Conservation (phyloP, 2,329 filamentous ascomycete genomes). For the Thelonectria rubi region DNA sequence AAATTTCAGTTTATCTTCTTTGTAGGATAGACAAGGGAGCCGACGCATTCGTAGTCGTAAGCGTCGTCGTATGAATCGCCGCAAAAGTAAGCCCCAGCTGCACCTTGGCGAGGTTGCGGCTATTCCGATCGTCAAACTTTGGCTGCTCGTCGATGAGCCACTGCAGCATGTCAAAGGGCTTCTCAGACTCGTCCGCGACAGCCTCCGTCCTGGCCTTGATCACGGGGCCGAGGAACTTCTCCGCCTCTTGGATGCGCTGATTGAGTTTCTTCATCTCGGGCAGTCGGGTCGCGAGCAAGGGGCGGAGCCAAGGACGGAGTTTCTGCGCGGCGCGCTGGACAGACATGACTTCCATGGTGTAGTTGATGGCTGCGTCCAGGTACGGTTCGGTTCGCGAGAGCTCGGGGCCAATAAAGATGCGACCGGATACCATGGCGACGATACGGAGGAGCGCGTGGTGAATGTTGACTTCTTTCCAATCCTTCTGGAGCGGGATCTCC, state of each 20-base stretch:
- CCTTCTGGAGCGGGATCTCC: conserved; percentile 48
- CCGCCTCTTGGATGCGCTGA: conserved; percentile 44
- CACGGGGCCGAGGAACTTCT: conserved; percentile 49
- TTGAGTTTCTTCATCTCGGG: conserved; percentile 49
- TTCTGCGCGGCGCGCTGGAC: conserved; percentile 45
- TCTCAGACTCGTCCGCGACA: conserved; percentile 30
- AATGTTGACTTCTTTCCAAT: conserved; percentile 54
- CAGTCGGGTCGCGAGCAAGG: conserved; percentile 43
- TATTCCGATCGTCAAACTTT: conserved; percentile 45
- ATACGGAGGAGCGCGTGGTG: conserved; percentile 54
- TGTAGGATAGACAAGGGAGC: conserved; percentile 10
- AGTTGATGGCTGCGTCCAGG: conserved; percentile 57
- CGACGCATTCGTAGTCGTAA: conserved; percentile 55
- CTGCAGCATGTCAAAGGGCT: conserved; percentile 58
- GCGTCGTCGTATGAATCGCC: conserved; percentile 61
- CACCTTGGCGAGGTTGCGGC: conserved; percentile 51
- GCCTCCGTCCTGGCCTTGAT: conserved; percentile 44
- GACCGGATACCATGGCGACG: conserved; percentile 56
- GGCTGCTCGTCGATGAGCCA: conserved; percentile 54
- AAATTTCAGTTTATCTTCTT: not conserved
- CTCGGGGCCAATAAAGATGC: conserved; percentile 58
- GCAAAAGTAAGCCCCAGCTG: conserved; percentile 58
- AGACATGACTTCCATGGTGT: conserved; percentile 54
- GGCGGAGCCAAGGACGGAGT: conserved; percentile 46
- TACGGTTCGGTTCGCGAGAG: conserved; percentile 56